Conservation (phyloP, 2,329 filamentous ascomycete genomes). For the Colletotrichum sp. region DNA sequence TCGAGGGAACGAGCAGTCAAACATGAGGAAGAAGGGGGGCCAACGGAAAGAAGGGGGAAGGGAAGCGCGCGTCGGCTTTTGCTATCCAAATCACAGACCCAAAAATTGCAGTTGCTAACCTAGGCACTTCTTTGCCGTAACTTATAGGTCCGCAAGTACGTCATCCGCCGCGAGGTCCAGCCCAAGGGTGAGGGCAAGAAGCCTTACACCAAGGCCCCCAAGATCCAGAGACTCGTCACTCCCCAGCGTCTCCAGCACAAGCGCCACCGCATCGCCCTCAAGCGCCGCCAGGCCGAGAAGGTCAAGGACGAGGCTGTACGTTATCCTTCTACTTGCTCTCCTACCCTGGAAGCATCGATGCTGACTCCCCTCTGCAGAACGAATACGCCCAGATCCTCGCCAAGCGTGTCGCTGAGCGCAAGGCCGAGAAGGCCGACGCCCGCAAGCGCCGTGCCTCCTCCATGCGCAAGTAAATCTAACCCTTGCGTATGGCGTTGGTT, state of each 20-base stretch:
- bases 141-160: conserved; percentile 94
- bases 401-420: conserved; percentile 97
- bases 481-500: conserved; percentile 20
- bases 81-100: conserved; percentile 1
- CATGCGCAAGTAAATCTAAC: conserved; percentile 78
- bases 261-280: conserved; percentile 96
- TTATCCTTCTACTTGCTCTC: conserved; percentile 27
- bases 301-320: conserved; percentile 98
- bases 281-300: conserved; percentile 96
- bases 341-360: neutral
- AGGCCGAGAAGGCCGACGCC: conserved; percentile 89
- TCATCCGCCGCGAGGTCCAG: conserved; percentile 98
- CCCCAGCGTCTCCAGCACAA: conserved; percentile 99
- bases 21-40: neutral
- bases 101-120: conserved; percentile 35
- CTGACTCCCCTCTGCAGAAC: conserved; percentile 66
- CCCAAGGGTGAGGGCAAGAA: conserved; percentile 97
- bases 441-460: conserved; percentile 98
- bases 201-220: conserved; percentile 99
- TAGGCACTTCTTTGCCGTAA: conserved; percentile 24
- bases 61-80: conserved; percentile 9
- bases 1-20: neutral
- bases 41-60: neutral
- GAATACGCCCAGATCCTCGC: conserved; percentile 96
- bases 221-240: conserved; percentile 99